phyloP scores from a whole-genome alignment of 139 green algal species.

The Volvox reticuliferus region DNA sequence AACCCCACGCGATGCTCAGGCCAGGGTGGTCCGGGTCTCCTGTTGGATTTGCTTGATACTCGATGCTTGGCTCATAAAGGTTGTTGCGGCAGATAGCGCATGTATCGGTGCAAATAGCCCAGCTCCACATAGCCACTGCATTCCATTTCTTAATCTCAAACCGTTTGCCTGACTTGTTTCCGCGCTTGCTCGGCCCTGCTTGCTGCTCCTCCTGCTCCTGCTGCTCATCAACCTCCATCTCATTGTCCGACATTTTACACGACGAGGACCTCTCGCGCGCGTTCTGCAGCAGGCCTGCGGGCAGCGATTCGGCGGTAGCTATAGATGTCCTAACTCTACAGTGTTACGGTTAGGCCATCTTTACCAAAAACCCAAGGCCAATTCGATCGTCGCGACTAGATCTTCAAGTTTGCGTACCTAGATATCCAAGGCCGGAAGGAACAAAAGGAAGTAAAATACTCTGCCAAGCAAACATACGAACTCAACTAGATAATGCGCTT shows the following conservation, averaged over 20 bases:
- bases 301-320: not conserved
- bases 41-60: conserved; percentile 98
- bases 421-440: not conserved
- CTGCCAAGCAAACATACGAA: too few species aligned
- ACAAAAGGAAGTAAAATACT: not conserved
- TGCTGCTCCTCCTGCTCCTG: conserved; percentile 40
- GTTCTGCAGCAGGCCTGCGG: not conserved
- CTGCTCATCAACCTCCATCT: conserved; percentile 57
- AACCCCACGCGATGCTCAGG: conserved; percentile 94
- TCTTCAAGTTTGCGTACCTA: not conserved
- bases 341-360: not conserved
- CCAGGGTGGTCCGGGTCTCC: conserved; percentile 92
- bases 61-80: conserved; percentile 97
- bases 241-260: conserved; percentile 44
- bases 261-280: not conserved
- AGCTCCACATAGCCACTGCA: conserved; percentile 97
- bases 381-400: not conserved
- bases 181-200: conserved; percentile 51
- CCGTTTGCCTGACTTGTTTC: conserved; percentile 78
- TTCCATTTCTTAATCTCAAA: conserved; percentile 99
- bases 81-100: conserved; percentile 99
- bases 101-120: conserved; percentile 97
- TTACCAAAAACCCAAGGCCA: not conserved
- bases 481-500: too few species aligned
- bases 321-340: not conserved